Percentiles rank a stretch among this genome's conserved stretches.
phyloP scores from a whole-genome alignment of 495 filamentous ascomycete species.

The Penicillium riverlandense region DNA sequence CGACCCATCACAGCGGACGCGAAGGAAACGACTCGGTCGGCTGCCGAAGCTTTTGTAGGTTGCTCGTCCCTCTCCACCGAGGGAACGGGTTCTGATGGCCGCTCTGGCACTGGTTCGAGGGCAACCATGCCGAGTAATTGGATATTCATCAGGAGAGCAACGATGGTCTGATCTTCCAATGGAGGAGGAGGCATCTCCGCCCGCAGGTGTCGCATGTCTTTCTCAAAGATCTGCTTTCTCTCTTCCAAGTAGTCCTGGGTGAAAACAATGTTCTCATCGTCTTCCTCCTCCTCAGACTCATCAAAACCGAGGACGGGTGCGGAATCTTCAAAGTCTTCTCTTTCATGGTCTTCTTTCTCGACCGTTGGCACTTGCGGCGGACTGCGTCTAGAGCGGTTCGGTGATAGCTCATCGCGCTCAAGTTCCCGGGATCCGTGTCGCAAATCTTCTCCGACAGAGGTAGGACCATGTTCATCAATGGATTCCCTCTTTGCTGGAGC shows the following conservation, averaged over 20 bases:
- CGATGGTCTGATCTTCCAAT: conserved; percentile 37
- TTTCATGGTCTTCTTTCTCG: conserved; percentile 6
- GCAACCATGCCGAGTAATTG: conserved; percentile 38
- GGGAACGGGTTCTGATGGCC: not conserved
- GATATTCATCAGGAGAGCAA: conserved; percentile 37
- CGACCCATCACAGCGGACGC: conserved; percentile 1
- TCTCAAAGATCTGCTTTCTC: conserved; percentile 40
- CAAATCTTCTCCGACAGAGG: conserved; percentile 11
- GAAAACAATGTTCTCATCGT: conserved; percentile 39
- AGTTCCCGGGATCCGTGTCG: conserved; percentile 7
- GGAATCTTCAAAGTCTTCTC: not conserved
- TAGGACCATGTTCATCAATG: conserved; percentile 34
- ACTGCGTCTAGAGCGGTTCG: not conserved
- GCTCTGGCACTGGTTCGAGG: conserved; percentile 11
- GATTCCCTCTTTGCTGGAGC: conserved; percentile 30
- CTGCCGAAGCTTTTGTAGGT: not conserved
- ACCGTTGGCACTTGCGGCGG: conserved; percentile 2
- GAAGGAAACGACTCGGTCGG: conserved; percentile 9
- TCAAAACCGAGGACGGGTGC: conserved; percentile 26
- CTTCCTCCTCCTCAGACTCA: conserved; percentile 35
- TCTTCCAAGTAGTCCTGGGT: conserved; percentile 46
- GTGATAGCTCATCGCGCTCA: no score
- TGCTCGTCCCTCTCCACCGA: conserved; percentile 9
- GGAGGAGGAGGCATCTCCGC: conserved; percentile 38
- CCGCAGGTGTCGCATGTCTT: conserved; percentile 35